Evolutionary conservation across 1,139 yeast species (phyloP).

Genomic region (Fermentozyma sake): DNA sequence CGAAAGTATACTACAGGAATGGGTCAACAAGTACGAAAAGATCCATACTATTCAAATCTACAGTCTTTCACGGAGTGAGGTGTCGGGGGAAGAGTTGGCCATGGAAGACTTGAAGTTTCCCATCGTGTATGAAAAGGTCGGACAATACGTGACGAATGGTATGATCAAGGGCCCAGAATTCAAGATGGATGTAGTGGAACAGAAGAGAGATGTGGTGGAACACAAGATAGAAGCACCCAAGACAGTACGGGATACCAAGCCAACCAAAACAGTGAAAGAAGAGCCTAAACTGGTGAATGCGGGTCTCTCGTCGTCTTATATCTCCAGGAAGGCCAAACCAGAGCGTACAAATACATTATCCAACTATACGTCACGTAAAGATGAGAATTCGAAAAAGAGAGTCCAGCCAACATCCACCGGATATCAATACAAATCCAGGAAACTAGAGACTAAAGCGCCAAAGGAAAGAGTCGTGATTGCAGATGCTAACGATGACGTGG

Average conservation of each 20-base stretch:
- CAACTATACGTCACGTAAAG: slow-evolving; percentile 21
- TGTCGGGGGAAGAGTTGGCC: slow-evolving; percentile 20
- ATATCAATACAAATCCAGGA: slow-evolving; percentile 39
- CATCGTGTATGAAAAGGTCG: slow-evolving; percentile 14
- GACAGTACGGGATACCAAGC: slow-evolving; percentile 4
- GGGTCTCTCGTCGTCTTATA: slow-evolving; percentile 23
- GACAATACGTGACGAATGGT: slow-evolving; percentile 25
- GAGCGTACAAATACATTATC: slow-evolving; percentile 12
- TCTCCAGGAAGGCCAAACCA: slow-evolving; percentile 21
- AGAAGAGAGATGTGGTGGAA: slow-evolving; percentile 8
- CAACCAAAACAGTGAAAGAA: slow-evolving; percentile 10
- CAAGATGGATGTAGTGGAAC: slow-evolving; percentile 1
- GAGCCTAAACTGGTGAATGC: too few species aligned
- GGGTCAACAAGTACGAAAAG: slow-evolving; percentile 14
- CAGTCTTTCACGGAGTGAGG: slow-evolving; percentile 13
- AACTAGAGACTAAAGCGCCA: slow-evolving; percentile 25
- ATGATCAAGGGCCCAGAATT: slow-evolving; percentile 33
- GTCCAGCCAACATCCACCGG: slow-evolving; percentile 9
- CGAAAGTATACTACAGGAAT: slow-evolving; percentile 11
- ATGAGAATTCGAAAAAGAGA: slow-evolving; percentile 8
- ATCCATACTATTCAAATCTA: slow-evolving; percentile 31
- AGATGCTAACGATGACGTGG: slow-evolving; percentile 14
- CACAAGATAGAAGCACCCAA: slow-evolving; percentile 5
- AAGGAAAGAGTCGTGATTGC: slow-evolving; percentile 37
- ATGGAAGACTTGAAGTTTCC: slow-evolving; percentile 24